Percentiles rank a stretch among this genome's conserved stretches.
These are phyloP conservation scores for Choiromyces venosus DNA, from an alignment of 495 filamentous ascomycete species.

Conservation along the genomic window DNA sequence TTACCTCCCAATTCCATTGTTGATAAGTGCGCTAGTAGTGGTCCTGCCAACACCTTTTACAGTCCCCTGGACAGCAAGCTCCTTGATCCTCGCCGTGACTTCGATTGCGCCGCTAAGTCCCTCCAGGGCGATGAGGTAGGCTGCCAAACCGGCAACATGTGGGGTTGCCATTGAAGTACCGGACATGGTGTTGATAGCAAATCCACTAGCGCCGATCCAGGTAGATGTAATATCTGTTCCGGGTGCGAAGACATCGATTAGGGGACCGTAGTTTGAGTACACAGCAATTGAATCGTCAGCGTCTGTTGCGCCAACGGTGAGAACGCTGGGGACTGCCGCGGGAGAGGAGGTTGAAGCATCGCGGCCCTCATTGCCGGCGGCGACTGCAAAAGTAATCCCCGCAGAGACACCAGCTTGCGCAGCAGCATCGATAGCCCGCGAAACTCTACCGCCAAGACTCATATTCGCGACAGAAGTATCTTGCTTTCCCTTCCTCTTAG, in stretches of 20 bases:
- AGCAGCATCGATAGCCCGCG: slow-evolving; percentile 54
- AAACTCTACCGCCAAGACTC: slow-evolving; percentile 51
- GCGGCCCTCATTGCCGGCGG: slow-evolving; percentile 57
- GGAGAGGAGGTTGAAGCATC: slow-evolving; percentile 55
- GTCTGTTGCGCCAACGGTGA: slow-evolving; percentile 45
- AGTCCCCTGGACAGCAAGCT: slow-evolving; percentile 31
- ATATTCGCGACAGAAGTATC: slow-evolving; percentile 49
- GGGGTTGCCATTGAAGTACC: slow-evolving; percentile 60
- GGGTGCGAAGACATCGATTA: slow-evolving; percentile 46
- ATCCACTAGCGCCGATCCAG: slow-evolving; percentile 43
- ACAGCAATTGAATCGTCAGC: slow-evolving; percentile 34
- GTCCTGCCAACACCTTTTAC: background rate
- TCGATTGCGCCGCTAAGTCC: slow-evolving; percentile 45
- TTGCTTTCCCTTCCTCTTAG: slow-evolving; percentile 43
- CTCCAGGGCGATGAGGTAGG: slow-evolving; percentile 52
- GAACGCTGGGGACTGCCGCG: slow-evolving; percentile 51
- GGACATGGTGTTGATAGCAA: slow-evolving; percentile 45
- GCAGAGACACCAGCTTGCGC: slow-evolving; percentile 51
- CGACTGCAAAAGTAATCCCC: slow-evolving; percentile 58
- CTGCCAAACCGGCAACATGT: slow-evolving; percentile 54
- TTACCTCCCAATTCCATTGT: slow-evolving; percentile 15
- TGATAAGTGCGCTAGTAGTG: background rate
- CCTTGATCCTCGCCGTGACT: slow-evolving; percentile 44
- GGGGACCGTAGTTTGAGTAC: slow-evolving; percentile 44
- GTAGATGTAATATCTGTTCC: slow-evolving; percentile 43